Evolutionary conservation across 148 eudicot species (phyloP).

Genomic region (Diospyros kaki): DNA sequence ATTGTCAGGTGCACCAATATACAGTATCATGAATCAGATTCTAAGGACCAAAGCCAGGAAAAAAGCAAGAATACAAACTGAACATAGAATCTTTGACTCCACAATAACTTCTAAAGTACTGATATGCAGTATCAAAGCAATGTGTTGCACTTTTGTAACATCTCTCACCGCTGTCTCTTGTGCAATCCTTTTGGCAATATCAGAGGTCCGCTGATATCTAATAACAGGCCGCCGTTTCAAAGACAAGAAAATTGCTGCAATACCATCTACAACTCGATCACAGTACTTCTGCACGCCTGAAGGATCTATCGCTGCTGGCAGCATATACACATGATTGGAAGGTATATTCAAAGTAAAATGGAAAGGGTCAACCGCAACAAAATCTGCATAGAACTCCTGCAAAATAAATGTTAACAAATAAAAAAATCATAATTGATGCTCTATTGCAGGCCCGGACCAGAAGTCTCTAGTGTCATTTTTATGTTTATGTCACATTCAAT

Average conservation of each 20-base stretch:
- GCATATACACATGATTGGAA: constrained; percentile 84
- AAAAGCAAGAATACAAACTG: constrained; percentile 3
- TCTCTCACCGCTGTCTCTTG: constrained; percentile 72
- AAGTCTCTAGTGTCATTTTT: neutral
- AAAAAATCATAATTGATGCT: neutral
- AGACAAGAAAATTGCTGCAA: constrained; percentile 82
- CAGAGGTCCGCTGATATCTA: constrained; percentile 88
- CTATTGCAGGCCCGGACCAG: neutral
- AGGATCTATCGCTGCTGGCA: constrained; percentile 89
- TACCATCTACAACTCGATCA: constrained; percentile 88
- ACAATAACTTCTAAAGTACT: too few relatives aligned
- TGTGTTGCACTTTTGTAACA: constrained; percentile 8
- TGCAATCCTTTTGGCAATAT: constrained; percentile 89
- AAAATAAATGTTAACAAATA: constrained; percentile 4
- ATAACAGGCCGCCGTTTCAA: constrained; percentile 81
- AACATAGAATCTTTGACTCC: neutral
- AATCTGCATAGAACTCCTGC: constrained; percentile 96
- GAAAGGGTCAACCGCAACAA: constrained; percentile 78
- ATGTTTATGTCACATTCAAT: neutral
- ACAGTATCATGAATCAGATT: neutral
- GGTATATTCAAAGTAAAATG: constrained; percentile 76
- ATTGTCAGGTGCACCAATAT: neutral
- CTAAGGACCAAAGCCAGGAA: neutral
- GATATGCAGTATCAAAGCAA: constrained; percentile 3
- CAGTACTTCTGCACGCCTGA: constrained; percentile 66